Base-by-base conservation (phyloP, 495 filamentous ascomycete species). In the Penicillium coffeae region DNA sequence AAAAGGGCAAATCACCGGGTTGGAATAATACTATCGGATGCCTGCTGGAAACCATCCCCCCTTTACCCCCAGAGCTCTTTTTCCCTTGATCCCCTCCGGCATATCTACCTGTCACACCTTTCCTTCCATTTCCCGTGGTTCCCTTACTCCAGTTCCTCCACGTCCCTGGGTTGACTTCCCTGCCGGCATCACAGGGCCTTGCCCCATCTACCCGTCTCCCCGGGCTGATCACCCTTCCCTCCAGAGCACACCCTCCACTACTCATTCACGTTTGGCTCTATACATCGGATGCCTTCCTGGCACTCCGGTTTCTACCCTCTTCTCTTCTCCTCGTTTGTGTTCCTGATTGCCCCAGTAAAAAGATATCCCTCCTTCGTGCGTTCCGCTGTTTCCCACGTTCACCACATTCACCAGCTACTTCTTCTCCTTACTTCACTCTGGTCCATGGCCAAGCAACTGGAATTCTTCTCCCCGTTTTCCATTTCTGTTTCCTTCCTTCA, bases 1-100 rank as follows among this genome's bases (percentile, higher is more conserved):
- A 58, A 56, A 45, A 21, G 36, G 44, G 38, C 55, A 55, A 61
- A 58, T 50, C 45, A 58, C 50, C 38, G 42, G 44, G 18, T 44
- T 45, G 45, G 41, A 47, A 46, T 53, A 39, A 50, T 53, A 58
- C 47, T 48, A 55, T 56, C 47, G 44, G 38, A 44, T 25, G 37
- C 46, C 30, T 44, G 15, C 42, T 45, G 34, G 51, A 45, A n/a
- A n/a, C 32, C 38, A 39, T 50, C 53, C 62, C 55, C 62, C 55
- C 48, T 41, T 62, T 53, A 33, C 42, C 39, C 52, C 45, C 37
- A 47, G 39, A 9, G 15, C 25, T 34, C 19, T 20, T 41, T 40
- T 27, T 25, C 22, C 30, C 37, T 12, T 40, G 38, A 27, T 27
- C 7, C 12, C 21, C 14, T 40, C 9, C 15, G 38, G 30, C 18